Base-by-base conservation (phyloP, 305 asterid species). In the Ilex paraguariensis region DNA sequence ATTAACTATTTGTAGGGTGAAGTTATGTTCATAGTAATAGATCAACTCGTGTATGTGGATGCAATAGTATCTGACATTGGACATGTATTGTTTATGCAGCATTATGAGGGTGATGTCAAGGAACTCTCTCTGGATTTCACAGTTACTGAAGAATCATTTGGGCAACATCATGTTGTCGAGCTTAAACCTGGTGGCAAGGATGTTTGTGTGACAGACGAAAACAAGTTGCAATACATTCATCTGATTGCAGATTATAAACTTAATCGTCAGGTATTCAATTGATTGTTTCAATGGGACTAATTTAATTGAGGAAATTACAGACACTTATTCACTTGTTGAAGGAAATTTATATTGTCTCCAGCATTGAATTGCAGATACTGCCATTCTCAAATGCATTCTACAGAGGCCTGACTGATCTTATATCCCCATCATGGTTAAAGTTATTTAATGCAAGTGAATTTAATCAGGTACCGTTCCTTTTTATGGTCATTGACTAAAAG, bases 101-200 rank as follows among this genome's bases (percentile, higher is more conserved):
- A 89, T 75, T 85, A 92, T 76, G 96, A 85, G 45, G 97, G 97
- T 70, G 96, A 92, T 68, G 82, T 77, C 59, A 78, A 64, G 65
- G 98, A 92, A 53, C 95, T 92, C 42, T 79, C 79, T 56, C 81
- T 89, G 83, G 98, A 92, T 80, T 92, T 92, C 81, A 89, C 98
- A 51, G 91, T 87, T 69, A 92, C 97, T 66, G 96, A 89, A 81
- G 97, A 89, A 76, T 74, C 86, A 63, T 81, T 87, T 54, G 98
- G 96, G 61, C 85, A 79, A 67, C 78, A 87, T 46, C 77, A 75
- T 68, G 81, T 89, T 66, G 74, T 87, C 68, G 98, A 92, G 76
- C 94, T 92, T 55, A 92, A 92, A 79, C 95, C 91, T 13, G 98
- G 96, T 40, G 98, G 97, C 70, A 89, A 86, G 82, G 90, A 92